Percentiles rank a stretch among this genome's conserved stretches.
Conservation (phyloP, 2,329 filamentous ascomycete species). For the Phyllosticta ampelicida region DNA sequence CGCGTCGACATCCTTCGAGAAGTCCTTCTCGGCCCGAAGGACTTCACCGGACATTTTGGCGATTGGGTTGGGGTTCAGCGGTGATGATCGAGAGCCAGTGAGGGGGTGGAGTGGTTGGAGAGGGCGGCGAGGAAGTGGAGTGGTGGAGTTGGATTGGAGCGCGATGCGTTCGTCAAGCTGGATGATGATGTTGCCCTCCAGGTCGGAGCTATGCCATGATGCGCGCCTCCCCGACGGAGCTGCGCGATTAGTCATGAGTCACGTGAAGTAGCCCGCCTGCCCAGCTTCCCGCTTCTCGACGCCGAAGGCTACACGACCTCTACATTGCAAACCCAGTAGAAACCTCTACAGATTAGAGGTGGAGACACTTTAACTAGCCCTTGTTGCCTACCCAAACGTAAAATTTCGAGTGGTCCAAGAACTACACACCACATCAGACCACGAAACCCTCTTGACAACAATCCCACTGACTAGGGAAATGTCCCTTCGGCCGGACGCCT, state of each 20-base stretch:
- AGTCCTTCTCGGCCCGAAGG: slow-evolving; percentile 95
- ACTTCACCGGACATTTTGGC: slow-evolving; percentile 64
- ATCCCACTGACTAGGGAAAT: too few species aligned
- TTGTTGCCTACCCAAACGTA: too few species aligned
- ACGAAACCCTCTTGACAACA: too few species aligned
- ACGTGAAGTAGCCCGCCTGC: slow-evolving; percentile 1
- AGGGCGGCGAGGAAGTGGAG: background rate
- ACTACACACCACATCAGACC: too few species aligned
- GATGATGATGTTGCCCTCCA: slow-evolving; percentile 6
- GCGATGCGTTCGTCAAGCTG: slow-evolving; percentile 1
- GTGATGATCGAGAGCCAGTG: background rate
- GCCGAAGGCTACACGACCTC: too few species aligned
- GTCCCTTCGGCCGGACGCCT: too few species aligned
- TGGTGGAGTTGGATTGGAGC: background rate
- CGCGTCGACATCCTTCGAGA: slow-evolving; percentile 88
- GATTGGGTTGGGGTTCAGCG: background rate
- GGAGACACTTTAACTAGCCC: too few species aligned
- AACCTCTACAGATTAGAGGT: too few species aligned
- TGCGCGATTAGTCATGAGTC: slow-evolving; percentile 5
- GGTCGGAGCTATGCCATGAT: slow-evolving; percentile 11
- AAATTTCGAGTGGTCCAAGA: too few species aligned
- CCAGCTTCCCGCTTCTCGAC: too few species aligned
- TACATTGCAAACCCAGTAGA: too few species aligned
- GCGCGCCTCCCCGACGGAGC: slow-evolving; percentile 7
- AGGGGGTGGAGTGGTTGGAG: background rate